phyloP scores from a whole-genome alignment of 2,329 filamentous ascomycete genomes.

The Sporothrix inflata region DNA sequence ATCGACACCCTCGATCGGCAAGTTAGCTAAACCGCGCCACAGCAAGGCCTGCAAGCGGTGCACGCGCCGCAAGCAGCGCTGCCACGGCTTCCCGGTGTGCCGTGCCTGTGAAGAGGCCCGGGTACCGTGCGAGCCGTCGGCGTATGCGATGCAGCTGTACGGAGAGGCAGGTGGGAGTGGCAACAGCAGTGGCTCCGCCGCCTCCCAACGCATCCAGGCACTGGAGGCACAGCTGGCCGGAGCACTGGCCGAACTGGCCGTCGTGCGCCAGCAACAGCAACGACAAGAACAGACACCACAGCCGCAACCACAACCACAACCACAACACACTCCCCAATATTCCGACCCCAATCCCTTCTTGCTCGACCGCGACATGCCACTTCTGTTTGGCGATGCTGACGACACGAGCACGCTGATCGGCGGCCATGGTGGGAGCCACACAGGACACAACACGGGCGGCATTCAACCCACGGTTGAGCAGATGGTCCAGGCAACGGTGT shows the following conservation, averaged over 20 bases:
- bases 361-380: slow-evolving; percentile 2
- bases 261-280: background rate
- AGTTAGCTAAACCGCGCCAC: slow-evolving; percentile 20
- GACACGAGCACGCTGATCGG: background rate
- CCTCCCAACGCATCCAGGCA: slow-evolving; percentile 19
- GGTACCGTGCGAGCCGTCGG: slow-evolving; percentile 27
- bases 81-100: slow-evolving; percentile 31
- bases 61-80: slow-evolving; percentile 29
- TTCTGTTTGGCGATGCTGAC: background rate
- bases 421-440: background rate
- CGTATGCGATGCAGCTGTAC: slow-evolving; percentile 28
- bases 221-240: slow-evolving; percentile 27
- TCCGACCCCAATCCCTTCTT: background rate
- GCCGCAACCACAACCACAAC: background rate
- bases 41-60: slow-evolving; percentile 31
- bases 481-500: slow-evolving; percentile 48
- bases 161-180: slow-evolving; percentile 6
- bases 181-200: background rate
- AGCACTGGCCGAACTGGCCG: slow-evolving; percentile 20
- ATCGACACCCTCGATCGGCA: background rate
- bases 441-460: background rate
- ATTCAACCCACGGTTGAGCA: slow-evolving; percentile 44
- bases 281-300: background rate
- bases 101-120: slow-evolving; percentile 28
- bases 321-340: background rate